phyloP scores from a whole-genome alignment of 1,284 basidiomycete genomes.

The Anthracocystis setariae region DNA sequence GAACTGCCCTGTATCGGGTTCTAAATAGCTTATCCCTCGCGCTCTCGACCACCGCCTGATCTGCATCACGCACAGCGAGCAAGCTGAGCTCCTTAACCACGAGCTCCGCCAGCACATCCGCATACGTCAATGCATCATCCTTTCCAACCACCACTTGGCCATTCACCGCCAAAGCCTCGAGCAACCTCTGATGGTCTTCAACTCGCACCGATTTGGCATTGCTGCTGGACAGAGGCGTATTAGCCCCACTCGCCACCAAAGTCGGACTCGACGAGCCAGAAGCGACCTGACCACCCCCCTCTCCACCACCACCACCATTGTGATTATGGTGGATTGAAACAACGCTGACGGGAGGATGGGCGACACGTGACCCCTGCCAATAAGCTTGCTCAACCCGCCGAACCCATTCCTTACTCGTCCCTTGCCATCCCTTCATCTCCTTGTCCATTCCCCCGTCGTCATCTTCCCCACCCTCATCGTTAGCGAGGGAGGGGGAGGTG shows the following conservation, averaged over 20 bases:
- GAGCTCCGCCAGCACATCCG: conserved; percentile 70
- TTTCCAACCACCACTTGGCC: conserved; percentile 1
- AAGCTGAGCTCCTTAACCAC: conserved; percentile 71
- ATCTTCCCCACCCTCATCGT: conserved; percentile 47
- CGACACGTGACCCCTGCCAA: conserved; percentile 58
- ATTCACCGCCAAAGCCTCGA: conserved; percentile 14
- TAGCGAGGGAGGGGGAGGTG: conserved; percentile 70
- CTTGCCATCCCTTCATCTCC: conserved; percentile 61
- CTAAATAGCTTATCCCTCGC: conserved; percentile 74
- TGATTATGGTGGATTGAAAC: conserved; percentile 6
- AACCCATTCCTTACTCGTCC: conserved; percentile 65
- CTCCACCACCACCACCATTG: too few relatives aligned
- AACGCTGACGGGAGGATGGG: conserved; percentile 39
- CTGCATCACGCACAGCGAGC: conserved; percentile 16
- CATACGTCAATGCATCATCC: conserved; percentile 38
- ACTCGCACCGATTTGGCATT: conserved; percentile 28
- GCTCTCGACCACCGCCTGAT: conserved; percentile 68
- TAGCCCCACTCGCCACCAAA: conserved; percentile 24
- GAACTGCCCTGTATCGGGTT: conserved; percentile 85
- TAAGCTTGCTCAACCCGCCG: conserved; percentile 61
- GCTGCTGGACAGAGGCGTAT: conserved; percentile 32
- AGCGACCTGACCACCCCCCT: neutral
- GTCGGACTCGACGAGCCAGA: conserved; percentile 38
- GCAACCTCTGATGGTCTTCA: conserved; percentile 29
- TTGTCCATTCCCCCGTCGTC: conserved; percentile 34